These are phyloP conservation scores for Pelargonium cotyledonis DNA, from an alignment of 441 rosid genomes.

Conservation along the genomic window DNA sequence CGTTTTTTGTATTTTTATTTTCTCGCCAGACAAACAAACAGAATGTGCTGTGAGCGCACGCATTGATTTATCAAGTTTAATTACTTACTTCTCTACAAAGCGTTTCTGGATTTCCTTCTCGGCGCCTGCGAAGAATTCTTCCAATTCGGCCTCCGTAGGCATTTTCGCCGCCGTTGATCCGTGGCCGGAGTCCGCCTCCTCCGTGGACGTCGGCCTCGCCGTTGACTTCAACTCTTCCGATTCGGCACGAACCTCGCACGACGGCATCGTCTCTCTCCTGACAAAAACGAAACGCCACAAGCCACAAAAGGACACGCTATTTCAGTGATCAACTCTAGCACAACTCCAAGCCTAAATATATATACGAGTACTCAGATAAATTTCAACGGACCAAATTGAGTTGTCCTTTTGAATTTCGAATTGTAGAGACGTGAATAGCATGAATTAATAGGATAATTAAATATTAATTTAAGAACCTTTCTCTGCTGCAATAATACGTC, in stretches of 20 bases:
- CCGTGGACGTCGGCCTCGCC: constrained; percentile 22
- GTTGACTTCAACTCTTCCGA: constrained; percentile 32
- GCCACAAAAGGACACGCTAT: not conserved
- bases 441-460: constrained; percentile 8
- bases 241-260: constrained; percentile 33
- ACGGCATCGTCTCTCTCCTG: constrained; percentile 43
- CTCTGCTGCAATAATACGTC: constrained; percentile 32
- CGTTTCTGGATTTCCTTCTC: constrained; percentile 42
- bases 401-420: constrained; percentile 14
- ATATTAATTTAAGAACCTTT: constrained; percentile 29
- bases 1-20: constrained; percentile 5
- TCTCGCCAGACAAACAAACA: constrained; percentile 18
- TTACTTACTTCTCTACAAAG: constrained; percentile 54
- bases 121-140: constrained; percentile 56
- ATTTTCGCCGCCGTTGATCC: constrained; percentile 34
- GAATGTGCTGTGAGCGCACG: constrained; percentile 14
- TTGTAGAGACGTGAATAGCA: constrained; percentile 7
- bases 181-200: constrained; percentile 31
- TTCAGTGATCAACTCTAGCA: not conserved
- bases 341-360: not conserved
- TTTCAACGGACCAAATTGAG: not conserved
- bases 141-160: constrained; percentile 52
- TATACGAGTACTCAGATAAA: not conserved
- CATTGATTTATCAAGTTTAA: not conserved
- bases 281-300: not conserved